Base-by-base conservation (phyloP, 164 flowering plant genomes). In the Chimonanthus salicifolius region DNA sequence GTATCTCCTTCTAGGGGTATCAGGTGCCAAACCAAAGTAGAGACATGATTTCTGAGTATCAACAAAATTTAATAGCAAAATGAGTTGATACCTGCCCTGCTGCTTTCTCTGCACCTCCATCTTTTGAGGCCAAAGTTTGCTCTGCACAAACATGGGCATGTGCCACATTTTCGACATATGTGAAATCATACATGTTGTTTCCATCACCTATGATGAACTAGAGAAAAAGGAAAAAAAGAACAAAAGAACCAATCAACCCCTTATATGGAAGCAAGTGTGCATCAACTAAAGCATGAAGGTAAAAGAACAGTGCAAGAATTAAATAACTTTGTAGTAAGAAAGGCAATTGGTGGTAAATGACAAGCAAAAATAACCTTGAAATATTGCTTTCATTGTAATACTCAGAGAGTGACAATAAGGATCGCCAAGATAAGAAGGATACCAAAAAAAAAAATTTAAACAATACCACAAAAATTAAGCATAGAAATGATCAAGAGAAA, bases 181-280 rank as follows among this genome's bases (percentile, higher is more conserved):
- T 93, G 84, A 95, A 92, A 81, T 95, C 99, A 74, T 87, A 88
- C 82, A 88, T 65, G 82, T 96, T 96, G 67, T 87, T 87, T 58
- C 98, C 99, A 84, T 92, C 92, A 54, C 99, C 99, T 70, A 93
- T 90, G 16, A 96, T 90, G 84, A 88, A 96, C 98, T 94, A 87
- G 47, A 18, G 50, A 69, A 71, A 71, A 21, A n/a, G 21, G 69
- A 68, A 54, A 58, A 72, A 70, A 67, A 60, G 44, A 13, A 46
- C 46, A 8, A 74, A 62, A 2, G 47, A 2, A 46, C 43, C 45
- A 33, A n/a, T 64, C 16, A 68, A 7, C 6, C 51, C 58, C 11
- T 58, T 48, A 47, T 13, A 20, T 18, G 68, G 16, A 47, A 58
- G 21, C 21, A 62, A 62, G 64, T 62, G 67, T n/a, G n/a, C 47